phyloP scores from a whole-genome alignment of 208 protist genomes.

The Acanthamoeba castellanii region DNA sequence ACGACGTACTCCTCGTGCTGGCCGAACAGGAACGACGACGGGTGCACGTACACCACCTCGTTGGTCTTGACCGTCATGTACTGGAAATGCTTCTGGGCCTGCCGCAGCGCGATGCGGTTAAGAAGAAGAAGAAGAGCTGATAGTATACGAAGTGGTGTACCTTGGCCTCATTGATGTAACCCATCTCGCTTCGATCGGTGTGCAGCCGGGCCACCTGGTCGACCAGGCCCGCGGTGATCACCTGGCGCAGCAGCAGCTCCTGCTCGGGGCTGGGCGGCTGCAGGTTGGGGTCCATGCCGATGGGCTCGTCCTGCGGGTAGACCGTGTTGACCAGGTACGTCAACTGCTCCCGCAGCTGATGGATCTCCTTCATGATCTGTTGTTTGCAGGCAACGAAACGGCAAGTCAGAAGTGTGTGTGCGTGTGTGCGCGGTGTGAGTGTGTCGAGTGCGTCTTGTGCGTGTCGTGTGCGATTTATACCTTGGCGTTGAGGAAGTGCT shows the following conservation, averaged over 20 bases:
- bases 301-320: slow-evolving; percentile 23
- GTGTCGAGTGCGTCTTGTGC: background rate
- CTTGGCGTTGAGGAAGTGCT: slow-evolving; percentile 73
- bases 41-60: slow-evolving; percentile 60
- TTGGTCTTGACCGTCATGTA: slow-evolving; percentile 52
- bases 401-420: background rate
- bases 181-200: slow-evolving; percentile 44
- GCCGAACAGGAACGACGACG: slow-evolving; percentile 63
- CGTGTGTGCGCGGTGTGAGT: background rate
- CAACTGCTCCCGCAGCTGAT: slow-evolving; percentile 68
- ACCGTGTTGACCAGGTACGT: slow-evolving; percentile 55
- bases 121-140: background rate
- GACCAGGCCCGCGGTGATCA: slow-evolving; percentile 62
- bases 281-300: slow-evolving; percentile 47
- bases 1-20: slow-evolving; percentile 68
- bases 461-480: background rate
- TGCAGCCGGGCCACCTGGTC: slow-evolving; percentile 57
- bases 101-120: background rate
- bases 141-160: background rate
- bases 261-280: slow-evolving; percentile 50
- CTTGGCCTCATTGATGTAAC: slow-evolving; percentile 43
- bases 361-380: slow-evolving; percentile 72
- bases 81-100: slow-evolving; percentile 59
- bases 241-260: slow-evolving; percentile 70
- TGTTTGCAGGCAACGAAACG: background rate